Conservation (phyloP, 2,329 filamentous ascomycete genomes). For the Elsinoe ampelina region DNA sequence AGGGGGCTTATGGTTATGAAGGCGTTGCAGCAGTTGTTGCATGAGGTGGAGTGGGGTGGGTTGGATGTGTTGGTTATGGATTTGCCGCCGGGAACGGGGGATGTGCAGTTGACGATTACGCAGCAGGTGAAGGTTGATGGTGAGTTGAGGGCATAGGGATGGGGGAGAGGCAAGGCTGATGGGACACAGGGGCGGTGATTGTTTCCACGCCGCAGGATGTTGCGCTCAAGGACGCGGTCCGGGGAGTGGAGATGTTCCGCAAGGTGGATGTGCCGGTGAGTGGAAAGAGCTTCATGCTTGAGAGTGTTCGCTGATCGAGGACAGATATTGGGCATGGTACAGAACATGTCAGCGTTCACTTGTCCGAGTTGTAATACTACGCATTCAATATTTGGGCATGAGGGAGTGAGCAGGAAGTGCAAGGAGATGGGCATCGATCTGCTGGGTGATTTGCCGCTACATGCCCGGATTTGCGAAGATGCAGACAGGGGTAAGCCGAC, state of each 20-base stretch:
- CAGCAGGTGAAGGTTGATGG: conserved; percentile 88
- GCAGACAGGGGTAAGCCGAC: conserved; percentile 82
- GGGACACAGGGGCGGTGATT: conserved; percentile 61
- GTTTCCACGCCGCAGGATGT: conserved; percentile 92
- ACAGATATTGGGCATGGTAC: conserved; percentile 68
- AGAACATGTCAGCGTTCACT: conserved; percentile 81
- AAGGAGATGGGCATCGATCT: conserved; percentile 64
- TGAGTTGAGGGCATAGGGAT: conserved; percentile 26
- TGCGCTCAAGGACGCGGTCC: conserved; percentile 81
- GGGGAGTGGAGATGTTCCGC: conserved; percentile 86
- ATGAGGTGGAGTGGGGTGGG: conserved; percentile 88
- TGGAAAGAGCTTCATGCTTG: neutral
- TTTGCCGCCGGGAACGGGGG: conserved; percentile 86
- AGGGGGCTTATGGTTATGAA: conserved; percentile 97
- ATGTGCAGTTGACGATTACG: conserved; percentile 92
- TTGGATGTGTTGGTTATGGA: conserved; percentile 85
- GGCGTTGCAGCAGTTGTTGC: conserved; percentile 85
- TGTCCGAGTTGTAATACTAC: conserved; percentile 51
- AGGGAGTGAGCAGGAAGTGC: conserved; percentile 57
- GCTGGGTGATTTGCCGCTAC: conserved; percentile 79
- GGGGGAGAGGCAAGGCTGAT: neutral
- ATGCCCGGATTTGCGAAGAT: conserved; percentile 77
- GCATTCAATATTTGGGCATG: conserved; percentile 30
- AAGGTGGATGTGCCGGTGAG: conserved; percentile 63
- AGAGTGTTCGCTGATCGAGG: neutral